phyloP scores from a whole-genome alignment of 176 grass and related monocot species.

The Oryza meridionalis region DNA sequence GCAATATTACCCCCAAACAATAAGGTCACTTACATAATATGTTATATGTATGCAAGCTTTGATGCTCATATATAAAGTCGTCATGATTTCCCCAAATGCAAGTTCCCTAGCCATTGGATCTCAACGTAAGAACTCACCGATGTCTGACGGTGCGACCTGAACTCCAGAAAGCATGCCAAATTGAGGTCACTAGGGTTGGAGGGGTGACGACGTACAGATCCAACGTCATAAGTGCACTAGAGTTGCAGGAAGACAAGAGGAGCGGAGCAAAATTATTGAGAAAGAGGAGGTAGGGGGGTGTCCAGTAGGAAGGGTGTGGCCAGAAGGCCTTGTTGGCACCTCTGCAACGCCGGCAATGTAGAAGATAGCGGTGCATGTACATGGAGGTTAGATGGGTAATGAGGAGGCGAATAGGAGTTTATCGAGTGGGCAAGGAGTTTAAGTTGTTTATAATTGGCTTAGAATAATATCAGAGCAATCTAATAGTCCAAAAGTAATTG shows the following conservation, averaged over 20 bases:
- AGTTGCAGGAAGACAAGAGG: neutral
- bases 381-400: no score
- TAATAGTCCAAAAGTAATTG: no score
- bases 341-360: no score
- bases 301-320: no score
- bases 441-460: no score
- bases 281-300: no score
- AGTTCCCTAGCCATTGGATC: neutral
- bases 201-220: neutral
- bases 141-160: neutral
- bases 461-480: no score
- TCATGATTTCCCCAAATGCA: neutral
- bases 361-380: no score
- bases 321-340: no score
- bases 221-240: neutral
- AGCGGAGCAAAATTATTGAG: neutral
- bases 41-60: neutral
- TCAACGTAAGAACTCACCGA: neutral
- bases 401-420: no score
- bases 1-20: no score
- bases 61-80: neutral
- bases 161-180: neutral
- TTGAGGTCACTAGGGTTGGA: neutral
- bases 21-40: neutral
- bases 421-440: no score